Percentiles rank a stretch among this genome's conserved stretches.
Conservation (phyloP, 1,284 basidiomycete species). For the Tilletia walkeri region DNA sequence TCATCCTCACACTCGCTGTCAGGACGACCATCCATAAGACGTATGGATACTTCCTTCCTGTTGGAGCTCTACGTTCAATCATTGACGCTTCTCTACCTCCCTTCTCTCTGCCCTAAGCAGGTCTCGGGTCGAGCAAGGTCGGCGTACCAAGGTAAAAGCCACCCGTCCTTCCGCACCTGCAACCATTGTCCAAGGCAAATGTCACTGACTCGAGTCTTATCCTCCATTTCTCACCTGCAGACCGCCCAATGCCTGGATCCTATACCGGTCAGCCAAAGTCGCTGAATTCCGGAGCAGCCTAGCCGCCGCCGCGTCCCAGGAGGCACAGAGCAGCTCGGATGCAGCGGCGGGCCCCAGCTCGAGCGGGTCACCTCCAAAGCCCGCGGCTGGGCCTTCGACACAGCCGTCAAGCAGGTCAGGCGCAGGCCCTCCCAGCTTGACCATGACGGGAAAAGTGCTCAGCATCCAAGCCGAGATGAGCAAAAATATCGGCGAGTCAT, state of each 20-base stretch:
- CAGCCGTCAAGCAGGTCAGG: not conserved
- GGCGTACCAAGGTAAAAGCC: not conserved
- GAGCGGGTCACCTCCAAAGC: not conserved
- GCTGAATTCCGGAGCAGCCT: not conserved
- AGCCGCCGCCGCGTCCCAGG: not conserved
- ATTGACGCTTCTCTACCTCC: too few relatives aligned
- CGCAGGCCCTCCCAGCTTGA: not conserved
- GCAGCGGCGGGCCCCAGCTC: not conserved
- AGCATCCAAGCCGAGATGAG: slow-evolving; percentile 13
- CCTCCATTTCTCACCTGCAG: not conserved
- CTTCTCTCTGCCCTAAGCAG: not conserved
- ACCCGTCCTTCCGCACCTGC: not conserved
- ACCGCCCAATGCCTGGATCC: slow-evolving; percentile 13
- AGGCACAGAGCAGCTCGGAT: not conserved
- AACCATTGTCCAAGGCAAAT: not conserved
- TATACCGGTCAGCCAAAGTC: slow-evolving; percentile 2
- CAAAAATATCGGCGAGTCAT: slow-evolving; percentile 1
- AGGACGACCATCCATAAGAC: too few relatives aligned
- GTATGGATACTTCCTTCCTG: too few relatives aligned
- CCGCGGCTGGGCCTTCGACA: not conserved
- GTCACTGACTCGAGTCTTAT: not conserved
- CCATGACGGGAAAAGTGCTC: not conserved
- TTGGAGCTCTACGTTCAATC: too few relatives aligned
- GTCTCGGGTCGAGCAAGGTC: not conserved
- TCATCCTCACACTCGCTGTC: too few relatives aligned